These are phyloP conservation scores for Magnolia changhungtana DNA, from an alignment of 164 flowering plant species.

Conservation along the genomic window DNA sequence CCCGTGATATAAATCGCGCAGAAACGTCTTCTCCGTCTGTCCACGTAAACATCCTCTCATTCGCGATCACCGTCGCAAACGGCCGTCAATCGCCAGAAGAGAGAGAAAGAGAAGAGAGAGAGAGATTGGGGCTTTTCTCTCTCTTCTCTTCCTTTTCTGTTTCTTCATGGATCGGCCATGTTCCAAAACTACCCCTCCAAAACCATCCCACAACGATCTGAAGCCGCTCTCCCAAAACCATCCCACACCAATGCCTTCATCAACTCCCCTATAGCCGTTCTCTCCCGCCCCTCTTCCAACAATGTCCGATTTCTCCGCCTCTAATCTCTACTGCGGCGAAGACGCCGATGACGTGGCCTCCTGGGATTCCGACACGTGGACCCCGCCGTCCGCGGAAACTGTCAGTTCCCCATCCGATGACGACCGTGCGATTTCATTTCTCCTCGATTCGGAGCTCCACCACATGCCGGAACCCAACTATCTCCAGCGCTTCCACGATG, in stretches of 20 bases:
- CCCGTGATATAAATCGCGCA: too few species aligned
- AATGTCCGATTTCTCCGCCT: conserved; percentile 12
- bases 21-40: not conserved
- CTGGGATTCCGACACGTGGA: conserved; percentile 17
- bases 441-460: conserved; percentile 37
- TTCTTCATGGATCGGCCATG: not conserved
- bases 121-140: not conserved
- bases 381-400: not conserved
- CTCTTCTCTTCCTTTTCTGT: not conserved
- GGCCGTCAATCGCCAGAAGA: not conserved
- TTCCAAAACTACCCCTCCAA: not conserved
- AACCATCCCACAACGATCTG: not conserved
- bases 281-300: not conserved
- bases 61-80: not conserved
- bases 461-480: conserved; percentile 40
- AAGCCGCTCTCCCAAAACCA: not conserved
- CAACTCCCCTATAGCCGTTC: not conserved
- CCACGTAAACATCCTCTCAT: not conserved
- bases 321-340: conserved; percentile 27
- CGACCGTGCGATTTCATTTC: conserved; percentile 15
- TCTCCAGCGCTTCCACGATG: conserved; percentile 31
- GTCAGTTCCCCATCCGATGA: conserved; percentile 16
- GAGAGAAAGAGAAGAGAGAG: not conserved
- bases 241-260: not conserved
- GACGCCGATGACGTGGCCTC: conserved; percentile 21